These are phyloP conservation scores for Pichia phayaonensis DNA, from an alignment of 805 yeast species.

Conservation along the genomic window DNA sequence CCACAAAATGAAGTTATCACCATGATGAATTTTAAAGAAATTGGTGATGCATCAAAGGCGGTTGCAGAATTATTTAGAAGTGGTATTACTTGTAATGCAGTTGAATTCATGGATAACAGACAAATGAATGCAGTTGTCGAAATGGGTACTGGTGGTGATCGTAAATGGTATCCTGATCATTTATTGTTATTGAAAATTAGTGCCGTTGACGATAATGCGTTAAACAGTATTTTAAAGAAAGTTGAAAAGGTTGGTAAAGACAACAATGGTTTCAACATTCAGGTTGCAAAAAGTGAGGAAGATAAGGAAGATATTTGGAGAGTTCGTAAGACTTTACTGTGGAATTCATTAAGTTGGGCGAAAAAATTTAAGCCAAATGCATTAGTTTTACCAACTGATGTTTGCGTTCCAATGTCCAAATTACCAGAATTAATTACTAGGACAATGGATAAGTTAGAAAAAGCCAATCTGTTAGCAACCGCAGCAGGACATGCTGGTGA, in stretches of 20 bases:
- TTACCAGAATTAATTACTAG: slow-evolving; percentile 56
- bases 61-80: slow-evolving; percentile 53
- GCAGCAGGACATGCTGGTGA: slow-evolving; percentile 80
- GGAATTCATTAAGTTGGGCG: slow-evolving; percentile 66
- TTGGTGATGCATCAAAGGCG: slow-evolving; percentile 64
- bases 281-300: slow-evolving; percentile 54
- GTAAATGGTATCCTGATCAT: slow-evolving; percentile 27
- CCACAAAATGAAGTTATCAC: slow-evolving; percentile 63
- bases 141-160: slow-evolving; percentile 31
- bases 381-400: slow-evolving; percentile 69
- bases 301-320: slow-evolving; percentile 66
- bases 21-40: slow-evolving; percentile 57
- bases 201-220: slow-evolving; percentile 34
- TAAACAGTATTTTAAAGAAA: slow-evolving; percentile 36
- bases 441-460: slow-evolving; percentile 51
- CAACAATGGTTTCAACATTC: slow-evolving; percentile 49
- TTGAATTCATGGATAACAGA: slow-evolving; percentile 65
- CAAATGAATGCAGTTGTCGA: slow-evolving; percentile 62
- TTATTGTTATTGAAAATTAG: slow-evolving; percentile 55
- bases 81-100: slow-evolving; percentile 65
- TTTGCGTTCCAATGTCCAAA: slow-evolving; percentile 71
- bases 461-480: slow-evolving; percentile 45
- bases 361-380: slow-evolving; percentile 34
- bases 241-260: slow-evolving; percentile 44
- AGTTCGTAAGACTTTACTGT: slow-evolving; percentile 63